Evolutionary conservation across 306 rosid genomes (phyloP).

Genomic region (Inga laurina): DNA sequence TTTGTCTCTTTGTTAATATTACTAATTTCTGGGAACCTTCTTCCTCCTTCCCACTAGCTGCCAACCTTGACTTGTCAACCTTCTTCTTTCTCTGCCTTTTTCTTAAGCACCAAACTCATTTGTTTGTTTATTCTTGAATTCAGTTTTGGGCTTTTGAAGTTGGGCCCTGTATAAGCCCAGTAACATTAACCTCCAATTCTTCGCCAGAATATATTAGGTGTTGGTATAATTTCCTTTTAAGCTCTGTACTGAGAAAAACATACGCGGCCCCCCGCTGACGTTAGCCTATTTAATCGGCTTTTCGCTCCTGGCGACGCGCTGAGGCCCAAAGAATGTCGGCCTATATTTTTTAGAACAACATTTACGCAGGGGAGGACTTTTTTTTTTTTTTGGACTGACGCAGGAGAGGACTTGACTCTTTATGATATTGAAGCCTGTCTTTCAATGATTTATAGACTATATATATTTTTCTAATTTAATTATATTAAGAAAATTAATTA

Average conservation of each 20-base stretch:
- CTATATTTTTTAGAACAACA: neutral
- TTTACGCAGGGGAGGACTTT: neutral
- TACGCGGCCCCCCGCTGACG: neutral
- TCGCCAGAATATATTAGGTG: too few species aligned
- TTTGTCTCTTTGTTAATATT: neutral
- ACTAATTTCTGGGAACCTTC: constrained; percentile 51
- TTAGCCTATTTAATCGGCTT: too few species aligned
- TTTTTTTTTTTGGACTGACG: too few species aligned
- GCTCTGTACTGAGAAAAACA: too few species aligned
- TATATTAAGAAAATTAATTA: too few species aligned
- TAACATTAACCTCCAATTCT: neutral
- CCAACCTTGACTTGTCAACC: constrained; percentile 39
- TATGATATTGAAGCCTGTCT: too few species aligned
- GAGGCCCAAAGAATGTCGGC: neutral
- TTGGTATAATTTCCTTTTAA: too few species aligned
- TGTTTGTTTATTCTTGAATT: neutral
- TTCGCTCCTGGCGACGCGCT: neutral
- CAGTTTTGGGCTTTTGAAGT: neutral
- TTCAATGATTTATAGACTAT: too few species aligned
- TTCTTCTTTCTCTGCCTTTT: neutral
- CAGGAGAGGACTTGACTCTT: neutral
- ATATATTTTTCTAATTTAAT: too few species aligned
- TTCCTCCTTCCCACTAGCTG: constrained; percentile 24
- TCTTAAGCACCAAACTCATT: neutral
- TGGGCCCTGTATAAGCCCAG: neutral